Conservation (phyloP, 2,329 filamentous ascomycete species). For the Penicillium sp. region DNA sequence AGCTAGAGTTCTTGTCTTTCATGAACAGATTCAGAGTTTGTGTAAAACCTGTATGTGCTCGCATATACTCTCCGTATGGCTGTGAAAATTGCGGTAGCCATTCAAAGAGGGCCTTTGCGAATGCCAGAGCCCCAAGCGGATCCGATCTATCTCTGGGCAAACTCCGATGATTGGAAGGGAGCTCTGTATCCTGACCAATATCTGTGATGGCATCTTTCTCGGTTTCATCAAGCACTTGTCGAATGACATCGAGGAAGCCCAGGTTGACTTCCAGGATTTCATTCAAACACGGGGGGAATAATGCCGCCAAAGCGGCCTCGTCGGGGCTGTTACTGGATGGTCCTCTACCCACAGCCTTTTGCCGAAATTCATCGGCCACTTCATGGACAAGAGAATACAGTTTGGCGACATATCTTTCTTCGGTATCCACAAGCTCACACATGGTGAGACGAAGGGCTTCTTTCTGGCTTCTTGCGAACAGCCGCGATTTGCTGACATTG, state of each 20-base stretch:
- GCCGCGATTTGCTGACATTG: constrained; percentile 72
- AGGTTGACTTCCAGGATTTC: constrained; percentile 79
- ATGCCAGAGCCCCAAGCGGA: constrained; percentile 71
- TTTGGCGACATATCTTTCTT: constrained; percentile 90
- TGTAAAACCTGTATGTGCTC: constrained; percentile 82
- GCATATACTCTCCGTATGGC: constrained; percentile 91
- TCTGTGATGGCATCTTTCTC: constrained; percentile 77
- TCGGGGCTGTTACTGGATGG: constrained; percentile 68
- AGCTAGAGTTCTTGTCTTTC: constrained; percentile 74
- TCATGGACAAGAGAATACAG: constrained; percentile 78
- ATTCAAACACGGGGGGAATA: constrained; percentile 81
- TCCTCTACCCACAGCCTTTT: constrained; percentile 61
- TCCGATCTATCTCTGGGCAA: constrained; percentile 58
- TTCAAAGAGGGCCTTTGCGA: constrained; percentile 78
- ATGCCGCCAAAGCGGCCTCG: constrained; percentile 67
- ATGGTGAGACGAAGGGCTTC: constrained; percentile 83
- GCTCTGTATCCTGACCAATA: constrained; percentile 61
- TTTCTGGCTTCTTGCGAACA: constrained; percentile 79
- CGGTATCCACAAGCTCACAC: constrained; percentile 86
- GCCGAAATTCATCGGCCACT: constrained; percentile 76
- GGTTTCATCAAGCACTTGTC: constrained; percentile 74
- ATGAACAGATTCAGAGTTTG: constrained; percentile 76
- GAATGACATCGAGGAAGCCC: constrained; percentile 74
- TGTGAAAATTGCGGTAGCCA: constrained; percentile 93
- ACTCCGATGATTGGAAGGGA: constrained; percentile 44